Percentiles rank a stretch among this genome's conserved stretches.
phyloP scores from a whole-genome alignment of 495 filamentous ascomycete species.

The Hypomontagnella submonticulosa region DNA sequence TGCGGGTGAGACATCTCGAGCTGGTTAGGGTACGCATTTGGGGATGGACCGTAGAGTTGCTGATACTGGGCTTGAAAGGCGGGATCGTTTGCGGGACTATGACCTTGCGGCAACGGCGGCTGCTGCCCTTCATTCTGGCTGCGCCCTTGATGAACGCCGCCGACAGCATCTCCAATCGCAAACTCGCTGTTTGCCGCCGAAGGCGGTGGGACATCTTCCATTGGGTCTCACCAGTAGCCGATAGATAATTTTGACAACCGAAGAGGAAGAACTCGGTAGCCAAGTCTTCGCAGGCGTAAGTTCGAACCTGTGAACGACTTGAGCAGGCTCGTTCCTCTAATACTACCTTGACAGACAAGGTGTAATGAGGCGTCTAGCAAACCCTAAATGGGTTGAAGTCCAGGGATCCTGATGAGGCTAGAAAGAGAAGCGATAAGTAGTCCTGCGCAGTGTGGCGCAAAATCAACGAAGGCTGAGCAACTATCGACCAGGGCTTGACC shows the following conservation, averaged over 20 bases:
- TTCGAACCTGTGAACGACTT: constrained; percentile 28
- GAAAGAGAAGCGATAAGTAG: constrained; percentile 34
- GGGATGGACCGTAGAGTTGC: constrained; percentile 47
- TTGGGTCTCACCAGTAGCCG: constrained; percentile 41
- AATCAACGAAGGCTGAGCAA: constrained; percentile 40
- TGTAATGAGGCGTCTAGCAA: constrained; percentile 36
- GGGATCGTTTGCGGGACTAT: constrained; percentile 37
- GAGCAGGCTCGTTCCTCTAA: constrained; percentile 35
- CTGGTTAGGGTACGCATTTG: constrained; percentile 52
- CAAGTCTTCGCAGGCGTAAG: constrained; percentile 24
- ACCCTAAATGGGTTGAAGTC: constrained; percentile 38
- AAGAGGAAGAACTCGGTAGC: constrained; percentile 31
- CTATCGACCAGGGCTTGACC: constrained; percentile 36
- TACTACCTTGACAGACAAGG: constrained; percentile 39
- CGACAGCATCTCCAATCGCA: constrained; percentile 39
- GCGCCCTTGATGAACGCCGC: constrained; percentile 34
- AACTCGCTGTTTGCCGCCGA: constrained; percentile 50
- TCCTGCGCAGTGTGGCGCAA: constrained; percentile 41
- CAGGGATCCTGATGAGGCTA: constrained; percentile 35
- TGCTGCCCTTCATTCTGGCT: constrained; percentile 36
- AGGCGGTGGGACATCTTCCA: constrained; percentile 56
- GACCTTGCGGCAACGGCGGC: constrained; percentile 34
- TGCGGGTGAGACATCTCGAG: constrained; percentile 53
- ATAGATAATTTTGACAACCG: constrained; percentile 24
- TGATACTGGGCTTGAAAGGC: constrained; percentile 49